Base-by-base conservation (phyloP, 805 yeast species). In the Lachancea thermotolerans region DNA sequence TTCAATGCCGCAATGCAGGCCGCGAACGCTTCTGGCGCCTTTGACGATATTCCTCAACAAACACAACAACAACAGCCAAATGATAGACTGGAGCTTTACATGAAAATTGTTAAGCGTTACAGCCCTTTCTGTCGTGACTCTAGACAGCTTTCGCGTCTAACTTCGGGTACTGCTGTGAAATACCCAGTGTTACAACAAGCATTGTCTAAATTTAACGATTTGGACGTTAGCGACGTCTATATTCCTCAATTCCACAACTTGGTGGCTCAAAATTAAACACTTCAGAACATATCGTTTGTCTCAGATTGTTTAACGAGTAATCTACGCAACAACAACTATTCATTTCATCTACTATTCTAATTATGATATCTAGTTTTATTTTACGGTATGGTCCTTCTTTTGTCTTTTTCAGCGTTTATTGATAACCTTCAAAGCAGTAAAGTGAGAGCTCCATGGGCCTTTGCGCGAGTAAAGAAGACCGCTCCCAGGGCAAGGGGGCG, bases 21-120 rank as follows among this genome's bases (percentile, higher is more conserved):
- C 8, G 61, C 64, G n/a, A 64, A 61, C 39, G 67, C 67, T 7
- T 62, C 66, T 12, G 69, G 69, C 50, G 69, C 69, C 7, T 65
- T 65, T 49, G 69, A 65, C 52, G 66, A 63, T 38, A 48, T 57
- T 44, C 37, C 48, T 17, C 49, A 39, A 17, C 53, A 44, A 45
- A 39, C 38, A 35, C 52, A 34, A 38, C 56, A 15, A 42, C 49
- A 40, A 38, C 48, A 39, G 41, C 51, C 58, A 33, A 62, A 69
- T 15, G 73, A 71, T 34, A 71, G 87, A 62, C 71, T 72, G 49
- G 67, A 71, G 32, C 63, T 80, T 25, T 81, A 79, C 60, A 71
- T 78, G 61, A 69, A 75, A 43, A 66, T 81, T 47, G 75, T 80
- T 57, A 73, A 75, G 51, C 56, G 70, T 35, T 79, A 73, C 50